Evolutionary conservation across 2,329 filamentous ascomycete genomes (phyloP).

Genomic region (Aspergillus ibericus): DNA sequence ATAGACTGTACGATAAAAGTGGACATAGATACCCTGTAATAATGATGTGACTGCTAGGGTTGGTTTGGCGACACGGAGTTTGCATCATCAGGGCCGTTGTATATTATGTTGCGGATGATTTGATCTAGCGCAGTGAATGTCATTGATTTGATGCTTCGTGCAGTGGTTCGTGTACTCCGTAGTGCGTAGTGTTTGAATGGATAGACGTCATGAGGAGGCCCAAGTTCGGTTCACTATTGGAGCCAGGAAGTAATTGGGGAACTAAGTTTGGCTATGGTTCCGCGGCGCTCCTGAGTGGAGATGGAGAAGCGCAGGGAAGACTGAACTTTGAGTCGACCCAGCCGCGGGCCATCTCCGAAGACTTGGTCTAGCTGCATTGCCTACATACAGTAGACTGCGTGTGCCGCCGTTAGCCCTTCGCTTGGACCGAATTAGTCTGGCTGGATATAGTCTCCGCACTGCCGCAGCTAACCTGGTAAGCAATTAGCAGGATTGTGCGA

Average conservation of each 20-base stretch:
- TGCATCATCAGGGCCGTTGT: neutral
- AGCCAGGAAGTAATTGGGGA: neutral
- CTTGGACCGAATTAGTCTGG: neutral
- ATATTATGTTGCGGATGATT: neutral
- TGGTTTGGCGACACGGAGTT: neutral
- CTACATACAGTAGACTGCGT: neutral
- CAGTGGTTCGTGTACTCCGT: too few species aligned
- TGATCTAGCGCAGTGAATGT: neutral
- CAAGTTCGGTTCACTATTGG: neutral
- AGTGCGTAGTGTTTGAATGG: too few species aligned
- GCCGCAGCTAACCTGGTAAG: too few species aligned
- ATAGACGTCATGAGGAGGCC: too few species aligned
- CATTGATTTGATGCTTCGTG: too few species aligned
- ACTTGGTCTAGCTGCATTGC: neutral
- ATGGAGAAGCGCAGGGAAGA: neutral
- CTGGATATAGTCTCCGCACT: neutral
- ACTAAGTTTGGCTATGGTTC: neutral
- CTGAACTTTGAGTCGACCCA: neutral
- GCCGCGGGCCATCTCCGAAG: neutral
- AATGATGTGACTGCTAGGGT: slow-evolving; percentile 1
- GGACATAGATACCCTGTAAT: slow-evolving; percentile 10
- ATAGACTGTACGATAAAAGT: slow-evolving; percentile 9
- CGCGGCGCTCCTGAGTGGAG: neutral
- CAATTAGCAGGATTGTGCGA: too few species aligned
- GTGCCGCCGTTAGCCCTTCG: neutral